phyloP scores from a whole-genome alignment of 345 rosid species.

The Leavenworthia alabamica region DNA sequence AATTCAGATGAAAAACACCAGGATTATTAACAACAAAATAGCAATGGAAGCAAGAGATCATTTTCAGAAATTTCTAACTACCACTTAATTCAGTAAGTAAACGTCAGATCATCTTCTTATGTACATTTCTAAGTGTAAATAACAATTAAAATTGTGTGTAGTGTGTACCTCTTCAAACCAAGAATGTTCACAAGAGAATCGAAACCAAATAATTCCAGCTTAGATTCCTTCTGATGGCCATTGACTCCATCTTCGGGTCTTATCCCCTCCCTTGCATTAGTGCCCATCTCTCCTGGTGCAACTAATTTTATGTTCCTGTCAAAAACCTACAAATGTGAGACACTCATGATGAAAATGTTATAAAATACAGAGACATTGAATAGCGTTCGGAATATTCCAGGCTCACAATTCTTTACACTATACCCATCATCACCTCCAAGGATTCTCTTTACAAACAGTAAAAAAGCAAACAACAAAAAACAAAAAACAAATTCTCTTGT shows the following conservation, averaged over 20 bases:
- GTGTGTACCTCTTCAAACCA: conserved; percentile 83
- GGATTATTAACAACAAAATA: not conserved
- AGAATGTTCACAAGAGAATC: conserved; percentile 98
- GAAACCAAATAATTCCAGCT: conserved; percentile 93
- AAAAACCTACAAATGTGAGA: conserved; percentile 26
- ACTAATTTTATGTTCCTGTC: conserved; percentile 61
- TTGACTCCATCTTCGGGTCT: conserved; percentile 41
- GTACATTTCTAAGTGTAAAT: not conserved
- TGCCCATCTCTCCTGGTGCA: conserved; percentile 26
- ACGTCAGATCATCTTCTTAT: not conserved
- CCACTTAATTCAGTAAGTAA: not conserved
- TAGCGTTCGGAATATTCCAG: not conserved
- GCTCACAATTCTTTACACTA: not conserved
- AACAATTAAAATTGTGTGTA: conserved; percentile 25
- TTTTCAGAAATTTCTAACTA: not conserved
- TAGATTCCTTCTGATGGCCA: conserved; percentile 65
- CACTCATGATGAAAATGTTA: not conserved
- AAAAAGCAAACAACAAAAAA: not conserved
- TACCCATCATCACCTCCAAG: not conserved
- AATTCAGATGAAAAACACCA: not conserved
- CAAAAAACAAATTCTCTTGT: too few species aligned
- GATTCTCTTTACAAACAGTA: not conserved
- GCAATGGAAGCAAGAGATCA: conserved; percentile 11
- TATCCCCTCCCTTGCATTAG: conserved; percentile 35
- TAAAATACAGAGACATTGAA: not conserved